A percentile compares a stretch with the other conserved stretches of the same genome.
phyloP scores from a whole-genome alignment of 2,329 filamentous ascomycete genomes.

The Botrytis deweyae region DNA sequence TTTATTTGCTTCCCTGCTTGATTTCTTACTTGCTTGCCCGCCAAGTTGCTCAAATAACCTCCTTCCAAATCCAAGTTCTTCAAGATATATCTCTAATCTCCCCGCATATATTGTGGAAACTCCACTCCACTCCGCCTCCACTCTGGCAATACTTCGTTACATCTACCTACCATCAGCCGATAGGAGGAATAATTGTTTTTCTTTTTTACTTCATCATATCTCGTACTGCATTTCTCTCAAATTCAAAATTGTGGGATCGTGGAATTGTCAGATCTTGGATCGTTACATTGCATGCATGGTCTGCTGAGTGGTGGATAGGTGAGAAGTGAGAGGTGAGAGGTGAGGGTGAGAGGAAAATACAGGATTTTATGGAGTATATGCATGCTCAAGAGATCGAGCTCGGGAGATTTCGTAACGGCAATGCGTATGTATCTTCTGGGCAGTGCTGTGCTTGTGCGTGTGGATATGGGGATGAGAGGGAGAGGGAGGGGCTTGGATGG shows the following conservation, averaged over 20 bases:
- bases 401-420: not conserved
- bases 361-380: not conserved
- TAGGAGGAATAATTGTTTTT: not conserved
- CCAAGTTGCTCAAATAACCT: not conserved
- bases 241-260: not conserved
- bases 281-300: not conserved
- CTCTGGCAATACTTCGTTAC: not conserved
- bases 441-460: not conserved
- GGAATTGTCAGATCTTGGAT: not conserved
- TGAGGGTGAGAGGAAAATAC: not conserved
- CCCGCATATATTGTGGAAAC: conserved; percentile 4
- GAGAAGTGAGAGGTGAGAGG: not conserved
- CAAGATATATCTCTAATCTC: not conserved
- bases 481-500: not conserved
- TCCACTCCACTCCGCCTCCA: not conserved
- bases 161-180: not conserved
- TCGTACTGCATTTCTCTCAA: not conserved
- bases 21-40: not conserved
- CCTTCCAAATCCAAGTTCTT: not conserved
- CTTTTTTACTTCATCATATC: not conserved
- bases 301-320: not conserved
- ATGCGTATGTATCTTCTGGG: not conserved
- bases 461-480: not conserved
- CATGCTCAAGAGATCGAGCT: not conserved
- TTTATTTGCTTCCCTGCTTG: not conserved